These are phyloP conservation scores for Alternaria burnsii DNA, from an alignment of 2,329 filamentous ascomycete species.

Conservation along the genomic window DNA sequence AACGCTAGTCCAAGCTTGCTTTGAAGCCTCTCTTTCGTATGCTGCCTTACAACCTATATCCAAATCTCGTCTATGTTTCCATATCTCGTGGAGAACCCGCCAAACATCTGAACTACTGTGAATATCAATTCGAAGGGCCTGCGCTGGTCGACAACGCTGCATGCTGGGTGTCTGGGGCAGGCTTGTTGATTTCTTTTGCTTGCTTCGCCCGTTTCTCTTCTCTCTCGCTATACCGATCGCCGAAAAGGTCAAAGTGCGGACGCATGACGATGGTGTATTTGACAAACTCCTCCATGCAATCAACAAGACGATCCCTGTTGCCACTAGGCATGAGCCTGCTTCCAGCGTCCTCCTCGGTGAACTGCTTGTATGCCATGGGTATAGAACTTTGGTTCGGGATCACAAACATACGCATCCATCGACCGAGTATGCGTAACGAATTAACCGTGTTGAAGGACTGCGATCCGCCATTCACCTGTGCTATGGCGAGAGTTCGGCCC, in stretches of 20 bases:
- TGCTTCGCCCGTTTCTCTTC: conserved; percentile 50
- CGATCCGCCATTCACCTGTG: conserved; percentile 70
- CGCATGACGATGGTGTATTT: conserved; percentile 73
- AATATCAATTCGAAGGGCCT: background rate
- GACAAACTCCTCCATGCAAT: conserved; percentile 76
- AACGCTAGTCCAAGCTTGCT: background rate
- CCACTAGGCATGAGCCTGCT: conserved; percentile 63
- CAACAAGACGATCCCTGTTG: conserved; percentile 68
- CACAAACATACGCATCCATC: conserved; percentile 75
- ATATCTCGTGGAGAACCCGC: background rate
- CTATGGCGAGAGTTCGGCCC: conserved; percentile 69
- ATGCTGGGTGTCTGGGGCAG: background rate
- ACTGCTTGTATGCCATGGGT: conserved; percentile 70
- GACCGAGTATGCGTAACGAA: conserved; percentile 68
- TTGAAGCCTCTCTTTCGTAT: background rate
- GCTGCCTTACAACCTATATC: background rate
- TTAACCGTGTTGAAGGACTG: conserved; percentile 75
- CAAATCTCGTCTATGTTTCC: background rate
- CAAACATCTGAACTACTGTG: background rate
- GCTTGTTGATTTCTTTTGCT: conserved; percentile 14
- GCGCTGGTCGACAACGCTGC: background rate
- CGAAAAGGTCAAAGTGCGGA: conserved; percentile 67
- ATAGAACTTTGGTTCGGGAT: conserved; percentile 73
- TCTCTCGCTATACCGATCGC: conserved; percentile 70
- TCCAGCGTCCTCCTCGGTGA: conserved; percentile 60